Evolutionary conservation across 768 basidiomycete species (phyloP).

Genomic region (Russula vinacea): DNA sequence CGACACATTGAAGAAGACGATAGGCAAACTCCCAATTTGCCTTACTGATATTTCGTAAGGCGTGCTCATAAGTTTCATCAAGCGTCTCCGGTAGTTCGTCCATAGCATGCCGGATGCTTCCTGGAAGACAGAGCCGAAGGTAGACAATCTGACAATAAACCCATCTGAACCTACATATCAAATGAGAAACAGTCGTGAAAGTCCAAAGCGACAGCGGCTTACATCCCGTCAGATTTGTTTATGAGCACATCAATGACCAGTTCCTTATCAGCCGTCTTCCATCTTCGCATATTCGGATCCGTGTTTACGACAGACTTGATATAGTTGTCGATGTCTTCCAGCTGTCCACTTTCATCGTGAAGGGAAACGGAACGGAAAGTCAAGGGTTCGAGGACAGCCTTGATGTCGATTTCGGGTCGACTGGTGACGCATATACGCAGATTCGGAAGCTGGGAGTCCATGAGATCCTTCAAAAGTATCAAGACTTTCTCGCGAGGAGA

Average conservation of each 20-base stretch:
- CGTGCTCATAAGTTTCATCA: not conserved
- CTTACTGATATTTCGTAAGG: not conserved
- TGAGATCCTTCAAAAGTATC: not conserved
- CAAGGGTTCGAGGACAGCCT: not conserved
- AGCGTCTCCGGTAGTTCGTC: not conserved
- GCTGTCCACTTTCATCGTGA: not conserved
- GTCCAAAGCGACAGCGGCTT: not conserved
- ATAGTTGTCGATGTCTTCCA: conserved; percentile 1
- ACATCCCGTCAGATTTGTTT: not conserved
- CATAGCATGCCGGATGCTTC: not conserved
- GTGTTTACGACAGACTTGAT: not conserved
- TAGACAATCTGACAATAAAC: not conserved
- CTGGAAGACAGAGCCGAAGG: conserved; percentile 1
- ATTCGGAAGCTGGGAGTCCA: not conserved
- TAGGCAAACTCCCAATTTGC: not conserved
- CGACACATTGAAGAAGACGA: conserved; percentile 6
- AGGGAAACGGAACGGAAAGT: not conserved
- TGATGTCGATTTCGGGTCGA: conserved; percentile 6
- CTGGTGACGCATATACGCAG: not conserved
- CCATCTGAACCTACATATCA: not conserved
- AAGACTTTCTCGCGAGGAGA: not conserved
- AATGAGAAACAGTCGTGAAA: not conserved
- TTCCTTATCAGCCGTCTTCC: not conserved
- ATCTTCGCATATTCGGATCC: not conserved
- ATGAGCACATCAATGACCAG: not conserved